Base-by-base conservation (phyloP, 352 stramenopile species). In the Phytophthora pinifolia region DNA sequence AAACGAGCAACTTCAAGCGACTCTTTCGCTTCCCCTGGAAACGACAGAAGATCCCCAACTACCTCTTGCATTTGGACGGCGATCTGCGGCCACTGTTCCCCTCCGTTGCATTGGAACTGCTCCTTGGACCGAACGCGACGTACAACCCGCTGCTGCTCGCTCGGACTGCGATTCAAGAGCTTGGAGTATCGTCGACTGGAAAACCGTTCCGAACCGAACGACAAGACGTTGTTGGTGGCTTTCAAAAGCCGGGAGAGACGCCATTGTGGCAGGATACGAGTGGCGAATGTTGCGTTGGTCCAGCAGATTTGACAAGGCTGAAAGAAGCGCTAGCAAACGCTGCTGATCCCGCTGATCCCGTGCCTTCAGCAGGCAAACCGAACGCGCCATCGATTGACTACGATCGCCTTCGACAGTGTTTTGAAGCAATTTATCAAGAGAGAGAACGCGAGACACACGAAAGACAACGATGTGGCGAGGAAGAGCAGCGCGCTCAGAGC, bases 201-300 rank as follows among this genome's bases (percentile, higher is more conserved):
- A 79, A 67, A 14, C 86, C 75, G 8, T 88, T 86, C 62, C 30
- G 86, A 22, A 88, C 75, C 1, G 74, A 86, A 29, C 46, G 46
- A 35, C 17, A 58, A 15, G 18, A 13, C 14, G 9, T 7, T 9
- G 29, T 13, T 15, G 35, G 15, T 35, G 27, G 14, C 15, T 12
- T 14, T 12, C 10, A 20, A 33, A 38, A 27, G 9, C 30, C 9
- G 12, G 30, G 6, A 22, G 15, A 18, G 4, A 17, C 7, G 18
- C 20, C 34, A 18, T 6, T 13, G 17, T 44, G 29, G 6, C 46
- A 7, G 17, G 22, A 30, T 41, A 30, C 9, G 14, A 37, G 17
- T 31, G 12, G 39, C 18, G n/a, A 38, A 13, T 45, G 15, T 33
- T 36, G 44, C 22, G 41, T 54, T 27, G 55, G 34, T 33, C 14